A percentile compares a stretch with the other conserved stretches of the same genome.
phyloP scores from a whole-genome alignment of 257 asterid species.

The Primulina tabacum region DNA sequence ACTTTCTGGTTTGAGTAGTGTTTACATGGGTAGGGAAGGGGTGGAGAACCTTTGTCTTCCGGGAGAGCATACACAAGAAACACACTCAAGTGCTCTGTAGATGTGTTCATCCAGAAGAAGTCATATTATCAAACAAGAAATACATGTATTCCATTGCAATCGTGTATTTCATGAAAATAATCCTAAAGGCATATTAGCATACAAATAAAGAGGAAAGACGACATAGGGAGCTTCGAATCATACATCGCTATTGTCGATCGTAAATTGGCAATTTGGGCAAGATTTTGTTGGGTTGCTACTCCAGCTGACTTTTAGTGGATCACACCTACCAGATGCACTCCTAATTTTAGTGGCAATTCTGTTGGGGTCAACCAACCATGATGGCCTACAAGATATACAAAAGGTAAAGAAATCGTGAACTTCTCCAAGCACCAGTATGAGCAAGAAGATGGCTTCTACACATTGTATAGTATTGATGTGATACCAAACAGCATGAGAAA shows the following conservation, averaged over 20 bases:
- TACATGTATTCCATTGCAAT: background rate
- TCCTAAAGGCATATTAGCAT: background rate
- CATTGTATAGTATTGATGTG: too few relatives aligned
- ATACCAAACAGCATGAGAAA: too few relatives aligned
- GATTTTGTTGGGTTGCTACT: conserved; percentile 82
- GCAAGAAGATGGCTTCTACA: background rate
- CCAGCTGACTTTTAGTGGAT: conserved; percentile 56
- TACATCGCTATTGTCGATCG: conserved; percentile 84
- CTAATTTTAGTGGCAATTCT: conserved; percentile 86
- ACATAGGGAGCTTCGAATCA: conserved; percentile 14
- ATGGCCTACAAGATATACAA: conserved; percentile 50
- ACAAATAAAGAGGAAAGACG: conserved; percentile 6
- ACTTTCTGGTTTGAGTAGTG: background rate
- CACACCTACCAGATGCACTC: conserved; percentile 67
- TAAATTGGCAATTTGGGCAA: conserved; percentile 77
- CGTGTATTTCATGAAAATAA: background rate
- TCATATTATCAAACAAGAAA: conserved; percentile 2
- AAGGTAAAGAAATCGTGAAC: conserved; percentile 11
- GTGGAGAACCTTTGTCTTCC: too few relatives aligned
- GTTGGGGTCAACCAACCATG: conserved; percentile 85
- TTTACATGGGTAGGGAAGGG: too few relatives aligned
- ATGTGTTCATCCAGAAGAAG: background rate
- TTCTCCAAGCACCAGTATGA: conserved; percentile 8
- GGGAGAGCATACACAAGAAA: too few relatives aligned
- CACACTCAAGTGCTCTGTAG: background rate